Evolutionary conservation across 2,329 filamentous ascomycete species (phyloP), one percentile per base, ranked within the genome.

Genomic region (Fusarium sp.): DNA sequence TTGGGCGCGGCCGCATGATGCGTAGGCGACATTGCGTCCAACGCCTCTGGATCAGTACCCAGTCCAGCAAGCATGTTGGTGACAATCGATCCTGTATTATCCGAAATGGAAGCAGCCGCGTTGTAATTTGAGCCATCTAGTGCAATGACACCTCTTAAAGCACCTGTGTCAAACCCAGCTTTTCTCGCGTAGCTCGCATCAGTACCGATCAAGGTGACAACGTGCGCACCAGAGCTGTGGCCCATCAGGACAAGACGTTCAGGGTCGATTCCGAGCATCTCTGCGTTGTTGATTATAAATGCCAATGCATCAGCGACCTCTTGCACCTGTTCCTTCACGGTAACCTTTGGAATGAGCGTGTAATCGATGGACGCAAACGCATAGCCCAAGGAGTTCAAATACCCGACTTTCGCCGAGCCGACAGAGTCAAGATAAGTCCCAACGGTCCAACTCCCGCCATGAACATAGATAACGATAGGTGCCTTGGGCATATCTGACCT

Each of bases 81-180:
- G 16, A 62, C n/a, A 2, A 62, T 56, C 3, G 59, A 23, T 2
- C 59, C 57, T 2, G 57, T 33, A 2, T 30, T 62, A 1, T 62
- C 59, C 4, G 41, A 26, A 7, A 62, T 37, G 4, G 61, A 59
- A 8, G 59, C 41, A 1, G 61, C 13, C 4, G 57, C 57, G 8
- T 62, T 56, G 9, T 62, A 62, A 11, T 62, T 62, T 4, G 59
- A 62, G 0, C 59, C 59, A 1, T 62, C 59, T 1, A 62, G 8
- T 0, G 59, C 49, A 15, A 62, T 56, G 6, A 56, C 3, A 0
- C 59, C 49, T 6, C 33, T 55, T 1, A 62, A 2, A 0, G 9
- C 0, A 4, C 23, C 1, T 3, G 42, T 42, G 4, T 3, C 3
- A 1, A 62, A 62, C 0, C 31, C 20, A 1, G 57, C 20, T 0